phyloP scores from a whole-genome alignment of 495 filamentous ascomycete species.

The Aspergillus steynii region DNA sequence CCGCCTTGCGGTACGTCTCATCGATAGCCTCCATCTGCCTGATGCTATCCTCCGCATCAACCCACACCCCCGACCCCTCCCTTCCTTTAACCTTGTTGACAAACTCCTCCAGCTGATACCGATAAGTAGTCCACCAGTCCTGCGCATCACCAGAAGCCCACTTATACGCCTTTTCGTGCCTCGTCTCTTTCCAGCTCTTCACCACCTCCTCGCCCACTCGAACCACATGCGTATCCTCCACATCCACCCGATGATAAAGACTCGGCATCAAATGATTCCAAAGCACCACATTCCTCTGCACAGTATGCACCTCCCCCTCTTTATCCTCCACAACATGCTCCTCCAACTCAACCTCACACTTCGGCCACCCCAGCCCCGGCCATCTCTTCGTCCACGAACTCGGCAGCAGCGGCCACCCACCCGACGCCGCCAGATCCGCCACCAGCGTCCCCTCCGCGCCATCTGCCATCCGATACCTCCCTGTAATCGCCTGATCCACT shows the following conservation, averaged over 20 bases:
- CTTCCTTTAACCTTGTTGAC: slow-evolving; percentile 52
- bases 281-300: slow-evolving; percentile 43
- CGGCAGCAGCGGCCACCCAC: slow-evolving; percentile 20
- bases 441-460: slow-evolving; percentile 43
- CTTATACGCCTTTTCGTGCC: slow-evolving; percentile 47
- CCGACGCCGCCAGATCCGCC: slow-evolving; percentile 27
- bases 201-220: slow-evolving; percentile 28
- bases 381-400: slow-evolving; percentile 15
- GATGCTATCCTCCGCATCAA: slow-evolving; percentile 52
- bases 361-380: slow-evolving; percentile 29
- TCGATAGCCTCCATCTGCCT: slow-evolving; percentile 55
- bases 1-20: slow-evolving; percentile 48
- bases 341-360: slow-evolving; percentile 24
- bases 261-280: slow-evolving; percentile 38
- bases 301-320: slow-evolving; percentile 25
- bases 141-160: slow-evolving; percentile 41
- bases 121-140: slow-evolving; percentile 51
- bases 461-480: slow-evolving; percentile 41
- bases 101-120: slow-evolving; percentile 57
- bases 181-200: slow-evolving; percentile 46
- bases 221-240: slow-evolving; percentile 44
- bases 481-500: slow-evolving; percentile 42
- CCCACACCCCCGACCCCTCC: slow-evolving; percentile 45
- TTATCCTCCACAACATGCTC: slow-evolving; percentile 29
- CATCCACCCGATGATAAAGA: slow-evolving; percentile 53